These are phyloP conservation scores for Leccinum imitatum DNA, from an alignment of 768 basidiomycete species.

Conservation along the genomic window DNA sequence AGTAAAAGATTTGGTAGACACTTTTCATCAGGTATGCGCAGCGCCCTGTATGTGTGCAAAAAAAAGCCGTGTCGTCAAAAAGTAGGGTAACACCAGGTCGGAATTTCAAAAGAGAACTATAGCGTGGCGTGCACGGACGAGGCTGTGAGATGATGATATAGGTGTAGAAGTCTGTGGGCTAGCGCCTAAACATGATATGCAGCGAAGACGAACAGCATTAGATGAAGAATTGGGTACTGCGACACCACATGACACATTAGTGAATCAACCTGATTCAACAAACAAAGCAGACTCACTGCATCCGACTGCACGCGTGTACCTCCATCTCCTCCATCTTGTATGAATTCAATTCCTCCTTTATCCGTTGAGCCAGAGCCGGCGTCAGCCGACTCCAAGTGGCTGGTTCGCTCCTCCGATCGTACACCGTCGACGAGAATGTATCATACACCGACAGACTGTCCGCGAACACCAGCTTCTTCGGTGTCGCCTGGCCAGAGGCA, in stretches of 20 bases:
- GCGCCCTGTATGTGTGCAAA: conserved; percentile 24
- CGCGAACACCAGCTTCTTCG: conserved; percentile 85
- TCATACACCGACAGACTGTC: conserved; percentile 93
- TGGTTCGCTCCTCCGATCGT: conserved; percentile 93
- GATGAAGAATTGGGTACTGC: conserved; percentile 87
- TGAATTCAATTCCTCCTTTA: conserved; percentile 97
- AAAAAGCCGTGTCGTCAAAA: conserved; percentile 23
- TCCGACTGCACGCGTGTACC: conserved; percentile 89
- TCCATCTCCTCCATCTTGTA: conserved; percentile 99
- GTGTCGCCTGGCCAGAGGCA: conserved; percentile 68
- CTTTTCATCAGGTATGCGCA: conserved; percentile 31
- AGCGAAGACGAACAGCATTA: conserved; percentile 40
- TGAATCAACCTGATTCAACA: too few relatives aligned
- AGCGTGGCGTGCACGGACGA: conserved; percentile 19
- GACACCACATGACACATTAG: conserved; percentile 5
- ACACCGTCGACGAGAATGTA: conserved; percentile 89
- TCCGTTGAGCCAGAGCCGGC: conserved; percentile 90
- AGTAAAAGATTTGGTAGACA: conserved; percentile 15
- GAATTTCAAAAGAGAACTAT: conserved; percentile 17
- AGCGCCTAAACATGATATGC: conserved; percentile 30
- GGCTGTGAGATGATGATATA: conserved; percentile 23
- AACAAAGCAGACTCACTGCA: conserved; percentile 61
- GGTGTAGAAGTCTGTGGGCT: conserved; percentile 29
- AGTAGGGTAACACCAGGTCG: conserved; percentile 25
- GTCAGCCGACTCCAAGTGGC: conserved; percentile 97